These are phyloP conservation scores for Zygosaccharomyces pseudobailii DNA, from an alignment of 1,139 yeast species.

Conservation along the genomic window DNA sequence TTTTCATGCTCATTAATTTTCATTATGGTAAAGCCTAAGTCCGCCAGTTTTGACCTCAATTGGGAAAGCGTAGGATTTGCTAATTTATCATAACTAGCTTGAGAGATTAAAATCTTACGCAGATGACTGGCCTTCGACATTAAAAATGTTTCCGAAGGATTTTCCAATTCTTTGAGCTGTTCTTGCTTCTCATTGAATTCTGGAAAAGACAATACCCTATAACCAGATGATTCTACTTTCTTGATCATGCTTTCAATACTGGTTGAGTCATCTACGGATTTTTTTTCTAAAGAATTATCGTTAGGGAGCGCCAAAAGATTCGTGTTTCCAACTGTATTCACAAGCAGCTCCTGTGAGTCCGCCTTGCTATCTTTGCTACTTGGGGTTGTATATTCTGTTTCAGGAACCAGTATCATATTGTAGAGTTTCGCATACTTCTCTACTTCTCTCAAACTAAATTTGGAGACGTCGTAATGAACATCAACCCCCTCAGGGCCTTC, in stretches of 20 bases:
- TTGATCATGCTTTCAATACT: constrained; percentile 7
- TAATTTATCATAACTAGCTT: constrained; percentile 5
- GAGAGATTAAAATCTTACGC: constrained; percentile 23
- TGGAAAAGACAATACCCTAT: constrained; percentile 7
- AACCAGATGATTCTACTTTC: constrained; percentile 9
- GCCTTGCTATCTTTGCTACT: constrained; percentile 4
- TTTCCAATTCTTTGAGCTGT: constrained; percentile 2
- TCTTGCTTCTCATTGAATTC: constrained; percentile 8
- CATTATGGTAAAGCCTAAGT: constrained; percentile 27
- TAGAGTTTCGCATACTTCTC: constrained; percentile 48
- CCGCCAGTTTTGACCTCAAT: background rate
- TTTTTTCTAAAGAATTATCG: constrained; percentile 12
- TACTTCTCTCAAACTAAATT: constrained; percentile 38
- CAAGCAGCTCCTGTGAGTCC: constrained; percentile 21
- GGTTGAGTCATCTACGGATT: background rate
- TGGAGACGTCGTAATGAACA: constrained; percentile 9
- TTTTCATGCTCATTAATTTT: constrained; percentile 27
- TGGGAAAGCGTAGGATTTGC: constrained; percentile 1
- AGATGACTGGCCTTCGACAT: constrained; percentile 6
- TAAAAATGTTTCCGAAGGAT: constrained; percentile 11
- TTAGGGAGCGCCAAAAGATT: constrained; percentile 30
- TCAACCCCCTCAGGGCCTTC: constrained; percentile 9
- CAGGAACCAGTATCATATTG: constrained; percentile 47
- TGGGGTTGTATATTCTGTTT: constrained; percentile 40
- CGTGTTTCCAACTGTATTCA: constrained; percentile 30